Percentiles rank a stretch among this genome's conserved stretches.
phyloP scores from a whole-genome alignment of 129 eudicot genomes.

The Flaveria bidentis region DNA sequence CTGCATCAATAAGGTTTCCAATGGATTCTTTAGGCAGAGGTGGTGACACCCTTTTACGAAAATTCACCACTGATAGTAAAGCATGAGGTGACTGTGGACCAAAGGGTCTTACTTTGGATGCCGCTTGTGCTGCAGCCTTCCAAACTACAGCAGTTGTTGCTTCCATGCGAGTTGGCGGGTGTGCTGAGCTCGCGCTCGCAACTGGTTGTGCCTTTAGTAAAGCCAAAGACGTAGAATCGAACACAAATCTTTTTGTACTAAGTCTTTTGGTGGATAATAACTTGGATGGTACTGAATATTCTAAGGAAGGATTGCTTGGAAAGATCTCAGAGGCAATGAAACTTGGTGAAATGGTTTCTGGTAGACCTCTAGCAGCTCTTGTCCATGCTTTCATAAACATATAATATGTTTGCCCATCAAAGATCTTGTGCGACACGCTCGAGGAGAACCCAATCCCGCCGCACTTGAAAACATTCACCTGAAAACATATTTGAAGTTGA shows the following conservation, averaged over 20 bases:
- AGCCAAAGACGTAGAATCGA: constrained; percentile 26
- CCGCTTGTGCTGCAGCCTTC: constrained; percentile 27
- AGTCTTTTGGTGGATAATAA: constrained; percentile 14
- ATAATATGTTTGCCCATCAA: constrained; percentile 12
- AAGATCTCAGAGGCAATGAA: constrained; percentile 10
- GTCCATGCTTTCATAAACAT: constrained; percentile 41
- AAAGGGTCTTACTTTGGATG: constrained; percentile 22
- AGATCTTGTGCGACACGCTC: constrained; percentile 27
- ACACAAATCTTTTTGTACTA: constrained; percentile 5
- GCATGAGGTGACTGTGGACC: constrained; percentile 7
- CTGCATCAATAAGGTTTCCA: not conserved
- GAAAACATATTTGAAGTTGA: not conserved
- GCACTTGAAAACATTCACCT: constrained; percentile 37
- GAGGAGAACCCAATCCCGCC: constrained; percentile 40
- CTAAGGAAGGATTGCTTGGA: constrained; percentile 15
- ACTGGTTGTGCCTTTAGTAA: constrained; percentile 14
- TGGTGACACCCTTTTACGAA: not conserved
- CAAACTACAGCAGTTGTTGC: constrained; percentile 15
- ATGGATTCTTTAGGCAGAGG: not conserved
- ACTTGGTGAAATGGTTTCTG: not conserved
- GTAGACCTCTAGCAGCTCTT: not conserved
- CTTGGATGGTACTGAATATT: not conserved
- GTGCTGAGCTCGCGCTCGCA: not conserved
- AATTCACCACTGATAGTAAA: not conserved
- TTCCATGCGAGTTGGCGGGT: constrained; percentile 25